These are phyloP conservation scores for Physocladia obscura DNA, from an alignment of 192 early-diverging fungal species.

Conservation along the genomic window DNA sequence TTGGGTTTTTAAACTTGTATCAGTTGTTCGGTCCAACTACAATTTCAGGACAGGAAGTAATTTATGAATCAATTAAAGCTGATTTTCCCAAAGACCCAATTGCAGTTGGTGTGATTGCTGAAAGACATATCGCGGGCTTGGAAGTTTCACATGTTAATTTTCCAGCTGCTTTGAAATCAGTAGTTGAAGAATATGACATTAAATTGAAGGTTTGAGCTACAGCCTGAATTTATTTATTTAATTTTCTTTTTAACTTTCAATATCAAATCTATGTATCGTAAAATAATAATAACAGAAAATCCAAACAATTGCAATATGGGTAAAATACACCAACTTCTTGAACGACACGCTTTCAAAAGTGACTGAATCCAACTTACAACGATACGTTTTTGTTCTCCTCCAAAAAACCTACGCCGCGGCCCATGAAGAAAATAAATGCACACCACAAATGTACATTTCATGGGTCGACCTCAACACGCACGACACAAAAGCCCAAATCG, in stretches of 20 bases:
- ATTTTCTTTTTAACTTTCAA: background rate
- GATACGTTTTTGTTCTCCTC: slow-evolving; percentile 60
- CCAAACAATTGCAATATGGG: slow-evolving; percentile 56
- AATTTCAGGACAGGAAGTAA: slow-evolving; percentile 40
- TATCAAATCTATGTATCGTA: too few relatives aligned
- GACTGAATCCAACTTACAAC: slow-evolving; percentile 57
- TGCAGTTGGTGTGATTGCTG: slow-evolving; percentile 56
- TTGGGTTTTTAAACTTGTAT: slow-evolving; percentile 68
- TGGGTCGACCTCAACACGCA: slow-evolving; percentile 49
- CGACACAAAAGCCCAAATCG: slow-evolving; percentile 26
- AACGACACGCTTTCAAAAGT: slow-evolving; percentile 39
- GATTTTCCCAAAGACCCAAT: slow-evolving; percentile 60
- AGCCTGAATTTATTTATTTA: too few relatives aligned
- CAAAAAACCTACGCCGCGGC: slow-evolving; percentile 51
- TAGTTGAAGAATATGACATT: slow-evolving; percentile 55
- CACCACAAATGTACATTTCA: slow-evolving; percentile 53
- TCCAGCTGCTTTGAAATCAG: slow-evolving; percentile 41
- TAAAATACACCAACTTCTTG: slow-evolving; percentile 65
- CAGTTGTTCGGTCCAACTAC: slow-evolving; percentile 54
- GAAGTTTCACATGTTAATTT: slow-evolving; percentile 43
- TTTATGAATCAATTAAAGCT: slow-evolving; percentile 43
- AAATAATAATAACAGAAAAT: slow-evolving; percentile 17
- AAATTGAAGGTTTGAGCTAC: slow-evolving; percentile 39
- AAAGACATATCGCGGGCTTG: slow-evolving; percentile 50
- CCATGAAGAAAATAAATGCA: slow-evolving; percentile 39